Base-by-base conservation (phyloP, 2,329 filamentous ascomycete genomes). In the Claviceps maximensis region DNA sequence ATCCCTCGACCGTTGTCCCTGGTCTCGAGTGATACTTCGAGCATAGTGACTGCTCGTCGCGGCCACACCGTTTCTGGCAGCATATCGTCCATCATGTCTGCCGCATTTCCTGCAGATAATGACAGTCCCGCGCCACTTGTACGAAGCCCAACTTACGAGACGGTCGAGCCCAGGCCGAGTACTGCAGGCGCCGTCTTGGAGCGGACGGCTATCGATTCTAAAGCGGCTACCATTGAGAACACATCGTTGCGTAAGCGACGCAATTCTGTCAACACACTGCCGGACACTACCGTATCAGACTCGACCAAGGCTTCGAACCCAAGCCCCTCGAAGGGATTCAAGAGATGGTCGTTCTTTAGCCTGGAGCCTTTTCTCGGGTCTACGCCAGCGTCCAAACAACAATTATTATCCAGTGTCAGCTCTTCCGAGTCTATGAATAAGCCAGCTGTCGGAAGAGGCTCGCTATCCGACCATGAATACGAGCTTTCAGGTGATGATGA, bases 21-120 rank as follows among this genome's bases (percentile, higher is more conserved):
- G 21, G 82, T 94, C 15, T 95, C 89, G 1, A 90, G 83, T 21
- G 89, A 93, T 64, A 89, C 87, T 0, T 84, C 88, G 47, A 89
- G 84, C 63, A 93, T 86, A 2, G 71, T 81, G 52, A 89, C 87
- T 0, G 76, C 83, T 19, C 78, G 82, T 27, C 77, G 77, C 3
- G 80, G 82, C 5, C 87, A 91, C 65, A 87, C 84, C 1, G 76
- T 87, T 36, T 86, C 86, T 27, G 86, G 84, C 54, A 94, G 87
- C 66, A 82, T 93, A 47, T 89, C 86, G 4, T 94, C 87, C 0
- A 74, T 91, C 44, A 73, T 87, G 4, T 87, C 86, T 12, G 77
- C 76, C 13, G 76, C 74, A 33, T 69, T 68, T 7, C 66, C 69
- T 54, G 59, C 59, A 55, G 60, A 77, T 71, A 53, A 69, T 68